These are phyloP conservation scores for Fraxinus quadrangulata DNA, from an alignment of 257 asterid species.

Conservation along the genomic window DNA sequence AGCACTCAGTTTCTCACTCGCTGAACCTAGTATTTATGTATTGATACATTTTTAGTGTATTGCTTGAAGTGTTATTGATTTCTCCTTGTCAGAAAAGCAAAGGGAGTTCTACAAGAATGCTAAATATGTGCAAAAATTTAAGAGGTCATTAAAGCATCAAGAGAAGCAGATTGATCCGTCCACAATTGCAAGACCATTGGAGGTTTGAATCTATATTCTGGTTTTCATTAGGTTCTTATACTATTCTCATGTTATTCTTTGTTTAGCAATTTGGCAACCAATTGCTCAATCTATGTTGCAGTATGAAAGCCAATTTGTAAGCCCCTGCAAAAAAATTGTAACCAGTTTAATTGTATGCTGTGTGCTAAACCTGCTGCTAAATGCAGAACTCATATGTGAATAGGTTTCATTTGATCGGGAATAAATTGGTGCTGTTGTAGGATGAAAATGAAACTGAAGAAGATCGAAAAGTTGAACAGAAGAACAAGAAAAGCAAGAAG, in stretches of 20 bases:
- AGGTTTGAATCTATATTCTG: slow-evolving; percentile 39
- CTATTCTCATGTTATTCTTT: background rate
- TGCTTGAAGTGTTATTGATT: background rate
- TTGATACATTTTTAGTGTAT: background rate
- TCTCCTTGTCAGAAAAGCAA: slow-evolving; percentile 65
- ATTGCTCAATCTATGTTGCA: background rate
- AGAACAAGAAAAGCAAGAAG: slow-evolving; percentile 41
- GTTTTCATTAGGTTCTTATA: background rate
- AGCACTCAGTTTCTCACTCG: background rate
- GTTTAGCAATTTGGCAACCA: background rate
- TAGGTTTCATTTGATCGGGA: background rate
- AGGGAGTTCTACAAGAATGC: slow-evolving; percentile 92
- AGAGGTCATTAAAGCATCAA: slow-evolving; percentile 53
- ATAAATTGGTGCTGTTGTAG: slow-evolving; percentile 32
- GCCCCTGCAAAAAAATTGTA: background rate
- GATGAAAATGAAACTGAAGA: slow-evolving; percentile 32
- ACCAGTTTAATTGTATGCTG: background rate
- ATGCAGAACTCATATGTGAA: background rate
- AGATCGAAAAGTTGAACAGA: slow-evolving; percentile 21
- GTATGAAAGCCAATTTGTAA: background rate
- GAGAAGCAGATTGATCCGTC: slow-evolving; percentile 38
- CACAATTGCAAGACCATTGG: slow-evolving; percentile 27
- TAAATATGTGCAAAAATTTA: slow-evolving; percentile 62
- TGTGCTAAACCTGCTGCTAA: background rate
- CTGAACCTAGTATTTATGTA: background rate